These are phyloP conservation scores for Potentilla sterilis DNA, from an alignment of 306 rosid genomes.

Conservation along the genomic window DNA sequence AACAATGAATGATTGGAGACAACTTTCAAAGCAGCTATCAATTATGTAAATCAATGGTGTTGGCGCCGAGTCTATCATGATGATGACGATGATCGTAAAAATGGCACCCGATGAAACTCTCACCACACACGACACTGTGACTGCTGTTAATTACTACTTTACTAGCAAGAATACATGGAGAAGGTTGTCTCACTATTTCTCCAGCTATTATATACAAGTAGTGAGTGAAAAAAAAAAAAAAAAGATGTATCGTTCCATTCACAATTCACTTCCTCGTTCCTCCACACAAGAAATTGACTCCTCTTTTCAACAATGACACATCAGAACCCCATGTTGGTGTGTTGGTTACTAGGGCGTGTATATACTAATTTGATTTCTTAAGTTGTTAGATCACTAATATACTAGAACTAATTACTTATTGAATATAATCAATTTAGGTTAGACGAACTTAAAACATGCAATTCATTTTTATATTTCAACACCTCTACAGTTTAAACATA, in stretches of 20 bases:
- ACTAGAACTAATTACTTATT: no score
- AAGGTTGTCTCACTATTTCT: constrained; percentile 8
- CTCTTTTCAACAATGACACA: background rate
- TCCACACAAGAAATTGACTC: background rate
- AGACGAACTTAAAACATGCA: background rate
- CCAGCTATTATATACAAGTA: background rate
- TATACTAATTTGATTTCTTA: no score
- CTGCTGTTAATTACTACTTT: background rate
- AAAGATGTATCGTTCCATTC: background rate
- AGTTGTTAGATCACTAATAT: no score
- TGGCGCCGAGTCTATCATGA: constrained; percentile 14
- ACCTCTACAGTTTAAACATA: background rate
- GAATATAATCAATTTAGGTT: no score
- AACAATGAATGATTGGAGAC: background rate
- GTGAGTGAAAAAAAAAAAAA: background rate
- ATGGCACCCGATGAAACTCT: constrained; percentile 13
- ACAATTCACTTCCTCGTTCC: background rate
- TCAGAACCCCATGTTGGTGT: background rate
- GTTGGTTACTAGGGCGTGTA: background rate
- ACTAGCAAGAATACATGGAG: background rate
- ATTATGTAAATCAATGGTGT: background rate
- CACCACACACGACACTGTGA: constrained; percentile 1
- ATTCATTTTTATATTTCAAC: background rate
- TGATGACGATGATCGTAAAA: background rate
- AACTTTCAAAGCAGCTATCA: constrained; percentile 18